These are phyloP conservation scores for Debaryomycetaceae sp. DNA, from an alignment of 1,139 yeast genomes.

Conservation along the genomic window DNA sequence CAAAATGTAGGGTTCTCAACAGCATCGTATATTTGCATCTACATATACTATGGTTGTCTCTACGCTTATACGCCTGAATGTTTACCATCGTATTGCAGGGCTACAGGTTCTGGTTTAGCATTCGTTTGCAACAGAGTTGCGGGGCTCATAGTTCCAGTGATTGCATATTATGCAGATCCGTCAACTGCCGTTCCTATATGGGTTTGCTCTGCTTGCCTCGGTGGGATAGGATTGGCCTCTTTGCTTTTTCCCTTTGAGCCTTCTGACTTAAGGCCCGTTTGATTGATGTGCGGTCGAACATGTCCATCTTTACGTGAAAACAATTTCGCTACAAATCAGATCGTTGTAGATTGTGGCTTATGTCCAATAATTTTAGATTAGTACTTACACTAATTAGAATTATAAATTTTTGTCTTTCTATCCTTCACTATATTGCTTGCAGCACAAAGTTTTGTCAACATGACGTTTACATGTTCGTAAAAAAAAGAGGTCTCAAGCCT, in stretches of 20 bases:
- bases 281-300: neutral
- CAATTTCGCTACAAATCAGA: too few relatives aligned
- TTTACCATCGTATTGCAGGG: slow-evolving; percentile 32
- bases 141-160: slow-evolving; percentile 27
- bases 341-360: too few relatives aligned
- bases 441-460: too few relatives aligned
- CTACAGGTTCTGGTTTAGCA: slow-evolving; percentile 32
- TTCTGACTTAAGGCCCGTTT: neutral
- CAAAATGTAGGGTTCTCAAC: slow-evolving; percentile 29
- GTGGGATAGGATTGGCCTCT: slow-evolving; percentile 27
- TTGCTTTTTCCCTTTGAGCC: slow-evolving; percentile 34
- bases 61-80: slow-evolving; percentile 36
- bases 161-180: slow-evolving; percentile 27
- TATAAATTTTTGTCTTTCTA: too few relatives aligned
- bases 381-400: too few relatives aligned
- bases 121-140: slow-evolving; percentile 27
- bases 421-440: too few relatives aligned
- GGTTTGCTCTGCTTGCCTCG: slow-evolving; percentile 32
- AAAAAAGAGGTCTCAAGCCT: too few relatives aligned
- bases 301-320: neutral
- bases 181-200: slow-evolving; percentile 30
- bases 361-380: too few relatives aligned
- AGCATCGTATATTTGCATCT: slow-evolving; percentile 24
- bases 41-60: slow-evolving; percentile 31
- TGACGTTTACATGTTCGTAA: too few relatives aligned